Percentiles rank a stretch among this genome's conserved stretches.
These are phyloP conservation scores for Sarcocystis neurona DNA, from an alignment of 169 alveolate species.

Conservation along the genomic window DNA sequence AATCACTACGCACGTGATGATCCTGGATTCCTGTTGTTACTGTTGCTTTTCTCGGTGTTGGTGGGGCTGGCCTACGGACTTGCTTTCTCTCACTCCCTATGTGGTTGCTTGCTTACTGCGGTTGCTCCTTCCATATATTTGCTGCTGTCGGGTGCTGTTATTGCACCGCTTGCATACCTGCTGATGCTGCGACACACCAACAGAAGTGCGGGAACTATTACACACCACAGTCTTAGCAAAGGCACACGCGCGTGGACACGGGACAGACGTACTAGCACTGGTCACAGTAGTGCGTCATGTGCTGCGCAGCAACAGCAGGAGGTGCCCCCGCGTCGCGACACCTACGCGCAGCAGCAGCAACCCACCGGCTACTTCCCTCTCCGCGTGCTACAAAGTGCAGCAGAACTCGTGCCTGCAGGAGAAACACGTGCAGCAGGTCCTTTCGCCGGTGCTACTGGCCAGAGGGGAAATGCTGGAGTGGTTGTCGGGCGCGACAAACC, in stretches of 20 bases:
- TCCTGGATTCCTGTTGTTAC: conserved; percentile 55
- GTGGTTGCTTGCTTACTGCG: neutral
- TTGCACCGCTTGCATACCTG: neutral
- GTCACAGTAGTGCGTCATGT: too few relatives aligned
- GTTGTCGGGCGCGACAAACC: too few relatives aligned
- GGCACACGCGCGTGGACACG: too few relatives aligned
- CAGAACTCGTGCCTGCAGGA: too few relatives aligned
- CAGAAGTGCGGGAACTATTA: neutral
- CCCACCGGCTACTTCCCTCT: too few relatives aligned
- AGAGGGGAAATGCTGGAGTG: conserved; percentile 50
- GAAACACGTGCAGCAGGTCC: neutral
- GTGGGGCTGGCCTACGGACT: conserved; percentile 44
- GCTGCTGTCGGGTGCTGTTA: neutral
- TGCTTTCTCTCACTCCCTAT: conserved; percentile 36
- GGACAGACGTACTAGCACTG: too few relatives aligned
- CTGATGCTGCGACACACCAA: neutral
- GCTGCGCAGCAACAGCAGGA: too few relatives aligned
- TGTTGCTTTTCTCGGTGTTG: conserved; percentile 8
- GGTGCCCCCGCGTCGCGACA: too few relatives aligned
- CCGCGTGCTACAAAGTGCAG: too few relatives aligned
- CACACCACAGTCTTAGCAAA: too few relatives aligned
- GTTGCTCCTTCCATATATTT: conserved; percentile 8
- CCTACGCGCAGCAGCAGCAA: too few relatives aligned
- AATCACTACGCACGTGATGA: conserved; percentile 66
- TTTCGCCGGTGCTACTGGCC: neutral